A percentile compares a stretch with the other conserved stretches of the same genome.
phyloP scores from a whole-genome alignment of 345 rosid genomes.

The Citrus glauca region DNA sequence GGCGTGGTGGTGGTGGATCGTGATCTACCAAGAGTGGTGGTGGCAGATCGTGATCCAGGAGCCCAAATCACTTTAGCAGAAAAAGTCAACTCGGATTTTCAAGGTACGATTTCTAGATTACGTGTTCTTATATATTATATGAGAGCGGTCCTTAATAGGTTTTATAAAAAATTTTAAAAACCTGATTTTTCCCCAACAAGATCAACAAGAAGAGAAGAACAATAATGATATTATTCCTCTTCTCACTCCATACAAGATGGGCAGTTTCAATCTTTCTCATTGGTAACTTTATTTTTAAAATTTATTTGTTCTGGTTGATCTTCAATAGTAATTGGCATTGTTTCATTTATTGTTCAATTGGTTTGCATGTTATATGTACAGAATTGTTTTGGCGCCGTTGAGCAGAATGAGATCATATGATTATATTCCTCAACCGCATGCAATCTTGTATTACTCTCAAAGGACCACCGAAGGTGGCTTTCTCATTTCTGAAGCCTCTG shows the following conservation, averaged over 20 bases:
- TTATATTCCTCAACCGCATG: background rate
- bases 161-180: too few relatives aligned
- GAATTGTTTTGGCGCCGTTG: background rate
- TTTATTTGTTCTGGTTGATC: background rate
- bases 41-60: too few relatives aligned
- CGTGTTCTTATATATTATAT: too few relatives aligned
- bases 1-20: too few relatives aligned
- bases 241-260: background rate
- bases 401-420: background rate
- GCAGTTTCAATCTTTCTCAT: background rate
- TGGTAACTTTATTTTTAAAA: background rate
- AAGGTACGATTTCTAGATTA: too few relatives aligned
- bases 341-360: background rate
- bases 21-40: too few relatives aligned
- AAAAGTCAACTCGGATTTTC: too few relatives aligned
- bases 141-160: too few relatives aligned
- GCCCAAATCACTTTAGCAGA: too few relatives aligned
- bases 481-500: background rate
- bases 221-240: background rate
- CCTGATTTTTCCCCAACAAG: too few relatives aligned
- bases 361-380: background rate
- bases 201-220: background rate
- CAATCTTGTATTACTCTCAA: background rate
- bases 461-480: background rate
- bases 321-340: background rate